Conservation (phyloP, 768 basidiomycete species). For the Russula ochroleuca region DNA sequence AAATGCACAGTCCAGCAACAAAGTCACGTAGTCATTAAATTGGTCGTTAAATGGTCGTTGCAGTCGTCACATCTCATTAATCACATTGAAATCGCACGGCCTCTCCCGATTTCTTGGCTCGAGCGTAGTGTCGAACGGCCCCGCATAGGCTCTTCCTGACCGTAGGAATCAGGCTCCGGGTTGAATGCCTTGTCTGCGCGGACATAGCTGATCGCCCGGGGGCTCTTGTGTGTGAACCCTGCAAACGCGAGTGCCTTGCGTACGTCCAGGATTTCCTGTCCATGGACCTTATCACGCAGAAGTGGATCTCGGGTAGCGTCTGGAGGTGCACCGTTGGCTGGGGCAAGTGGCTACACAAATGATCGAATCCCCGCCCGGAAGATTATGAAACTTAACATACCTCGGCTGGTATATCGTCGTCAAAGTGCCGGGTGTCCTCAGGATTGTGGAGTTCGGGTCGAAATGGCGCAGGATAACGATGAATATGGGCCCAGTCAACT, state of each 20-base stretch:
- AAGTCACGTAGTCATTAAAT: slow-evolving; percentile 8
- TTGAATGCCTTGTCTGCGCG: slow-evolving; percentile 72
- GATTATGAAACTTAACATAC: slow-evolving; percentile 40
- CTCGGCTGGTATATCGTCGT: slow-evolving; percentile 89
- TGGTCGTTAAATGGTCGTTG: slow-evolving; percentile 16
- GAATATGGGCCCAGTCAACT: slow-evolving; percentile 86
- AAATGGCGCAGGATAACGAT: slow-evolving; percentile 81
- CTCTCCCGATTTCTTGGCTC: slow-evolving; percentile 58
- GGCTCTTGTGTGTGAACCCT: slow-evolving; percentile 88
- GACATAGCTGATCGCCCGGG: slow-evolving; percentile 70
- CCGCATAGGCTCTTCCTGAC: slow-evolving; percentile 45
- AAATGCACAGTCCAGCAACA: slow-evolving; percentile 17
- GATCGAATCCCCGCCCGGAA: slow-evolving; percentile 31
- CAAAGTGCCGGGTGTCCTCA: slow-evolving; percentile 92
- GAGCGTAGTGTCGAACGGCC: slow-evolving; percentile 63
- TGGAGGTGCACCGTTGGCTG: slow-evolving; percentile 77
- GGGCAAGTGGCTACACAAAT: slow-evolving; percentile 70
- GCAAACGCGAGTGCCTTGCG: slow-evolving; percentile 90
- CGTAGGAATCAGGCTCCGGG: slow-evolving; percentile 48
- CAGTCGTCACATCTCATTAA: slow-evolving; percentile 19
- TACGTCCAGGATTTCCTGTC: slow-evolving; percentile 80
- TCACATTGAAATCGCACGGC: slow-evolving; percentile 83
- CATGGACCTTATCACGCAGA: slow-evolving; percentile 79
- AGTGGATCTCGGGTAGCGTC: slow-evolving; percentile 89
- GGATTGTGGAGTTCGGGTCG: slow-evolving; percentile 75